These are phyloP conservation scores for Backusella mclennaniae DNA, from an alignment of 192 early-diverging fungal species.

Conservation along the genomic window DNA sequence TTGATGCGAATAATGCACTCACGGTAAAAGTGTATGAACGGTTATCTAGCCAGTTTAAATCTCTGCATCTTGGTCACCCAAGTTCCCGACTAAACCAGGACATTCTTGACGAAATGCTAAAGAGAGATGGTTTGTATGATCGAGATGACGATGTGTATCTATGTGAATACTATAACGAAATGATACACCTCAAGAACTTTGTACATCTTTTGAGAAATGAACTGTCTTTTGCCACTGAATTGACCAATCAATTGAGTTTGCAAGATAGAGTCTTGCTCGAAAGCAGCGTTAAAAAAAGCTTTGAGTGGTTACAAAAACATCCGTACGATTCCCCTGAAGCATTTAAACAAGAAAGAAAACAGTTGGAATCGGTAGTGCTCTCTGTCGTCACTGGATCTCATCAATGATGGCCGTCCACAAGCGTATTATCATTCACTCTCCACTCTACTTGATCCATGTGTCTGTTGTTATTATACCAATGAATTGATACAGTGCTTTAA, in stretches of 20 bases:
- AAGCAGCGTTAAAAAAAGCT: not conserved
- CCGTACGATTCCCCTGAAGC: not conserved
- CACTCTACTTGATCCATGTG: too few relatives aligned
- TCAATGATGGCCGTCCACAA: not conserved
- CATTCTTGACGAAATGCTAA: not conserved
- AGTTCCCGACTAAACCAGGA: not conserved
- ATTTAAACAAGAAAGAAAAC: not conserved
- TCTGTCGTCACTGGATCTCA: not conserved
- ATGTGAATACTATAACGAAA: not conserved
- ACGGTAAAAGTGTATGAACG: not conserved
- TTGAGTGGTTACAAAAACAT: not conserved
- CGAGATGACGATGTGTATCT: not conserved
- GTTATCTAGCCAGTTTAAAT: not conserved
- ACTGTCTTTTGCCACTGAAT: not conserved
- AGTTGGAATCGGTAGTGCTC: not conserved
- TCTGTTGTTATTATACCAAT: too few relatives aligned
- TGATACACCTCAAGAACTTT: not conserved
- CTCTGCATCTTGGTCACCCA: not conserved
- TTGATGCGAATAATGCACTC: not conserved
- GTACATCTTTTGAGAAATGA: not conserved
- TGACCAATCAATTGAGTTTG: not conserved
- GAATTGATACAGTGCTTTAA: too few relatives aligned
- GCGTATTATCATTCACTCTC: too few relatives aligned
- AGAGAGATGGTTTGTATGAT: not conserved
- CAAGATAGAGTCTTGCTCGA: not conserved